Base-by-base conservation (phyloP, 345 rosid genomes). In the Populus simonii region DNA sequence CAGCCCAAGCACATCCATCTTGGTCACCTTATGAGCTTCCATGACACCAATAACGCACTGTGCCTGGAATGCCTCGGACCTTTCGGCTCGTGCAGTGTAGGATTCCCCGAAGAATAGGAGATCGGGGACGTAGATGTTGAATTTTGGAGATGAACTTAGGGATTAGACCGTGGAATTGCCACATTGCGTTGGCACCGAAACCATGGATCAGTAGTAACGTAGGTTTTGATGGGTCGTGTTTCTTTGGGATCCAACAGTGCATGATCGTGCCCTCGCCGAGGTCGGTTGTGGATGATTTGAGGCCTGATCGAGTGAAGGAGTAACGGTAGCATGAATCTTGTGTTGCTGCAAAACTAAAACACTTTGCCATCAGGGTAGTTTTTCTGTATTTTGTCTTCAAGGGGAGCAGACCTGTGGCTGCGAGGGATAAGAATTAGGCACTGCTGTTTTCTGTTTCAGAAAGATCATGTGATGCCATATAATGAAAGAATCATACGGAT, bases 121-220 rank as follows among this genome's bases (percentile, higher is more conserved):
- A 85, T 94, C 97, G 12, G 97, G 98, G 8, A 90, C 92, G 86
- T 88, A 94, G 81, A 94, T 85, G 80, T 94, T 94, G 87, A 89
- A 94, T 72, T 72, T 88, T 85, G 76, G 92, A 59, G 35, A 80
- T 83, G 38, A 91, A 82, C 1, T 82, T 87, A 45, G 91, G 83
- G 69, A 93, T 83, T 82, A 92, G 85, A 68, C 80, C 79, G 61
- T 76, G 80, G 91, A 93, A 93, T 79, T 94, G 98, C 98, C 97
- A 94, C 98, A 91, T 90, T 75, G 98, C 95, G 83, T 94, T 92
- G 86, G 97, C 96, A 61, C 98, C 97, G 80, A 93, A 80, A 74
- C 98, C 97, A 80, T 94, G 98, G 82, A 94, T 83, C 41, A 94
- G 89, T 57, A 91, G 74, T 6, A 94, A 86, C 2, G 91, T 82